phyloP scores from a whole-genome alignment of 768 basidiomycete species.

The Trametopsis cervina region DNA sequence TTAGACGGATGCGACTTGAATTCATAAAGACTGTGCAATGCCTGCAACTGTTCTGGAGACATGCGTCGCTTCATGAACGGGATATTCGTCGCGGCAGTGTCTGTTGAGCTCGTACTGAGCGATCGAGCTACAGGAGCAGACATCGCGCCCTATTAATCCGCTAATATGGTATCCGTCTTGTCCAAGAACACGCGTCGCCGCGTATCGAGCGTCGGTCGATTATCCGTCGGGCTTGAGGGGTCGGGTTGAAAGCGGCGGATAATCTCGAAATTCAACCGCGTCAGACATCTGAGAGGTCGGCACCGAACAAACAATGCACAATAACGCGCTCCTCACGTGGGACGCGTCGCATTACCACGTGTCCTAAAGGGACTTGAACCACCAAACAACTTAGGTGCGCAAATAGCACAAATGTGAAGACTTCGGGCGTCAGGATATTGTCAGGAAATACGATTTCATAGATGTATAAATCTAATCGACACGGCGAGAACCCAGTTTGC shows the following conservation, averaged over 20 bases:
- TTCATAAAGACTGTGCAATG: conserved; percentile 30
- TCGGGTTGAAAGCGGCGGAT: not conserved
- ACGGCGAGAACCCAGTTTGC: too few relatives aligned
- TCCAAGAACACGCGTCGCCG: not conserved
- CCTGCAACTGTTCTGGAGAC: conserved; percentile 26
- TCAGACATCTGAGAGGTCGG: not conserved
- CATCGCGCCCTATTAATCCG: not conserved
- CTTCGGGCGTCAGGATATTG: too few relatives aligned
- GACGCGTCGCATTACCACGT: not conserved
- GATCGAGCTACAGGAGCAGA: not conserved
- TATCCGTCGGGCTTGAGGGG: not conserved
- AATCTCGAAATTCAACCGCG: not conserved
- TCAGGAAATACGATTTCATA: too few relatives aligned
- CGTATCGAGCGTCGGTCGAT: not conserved
- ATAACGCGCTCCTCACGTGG: conserved; percentile 12
- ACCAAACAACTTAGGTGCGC: too few relatives aligned
- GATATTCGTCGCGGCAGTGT: not conserved
- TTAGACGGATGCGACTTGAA: conserved; percentile 33
- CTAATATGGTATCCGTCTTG: not conserved
- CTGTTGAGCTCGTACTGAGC: not conserved
- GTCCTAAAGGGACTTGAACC: not conserved
- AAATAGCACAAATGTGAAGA: too few relatives aligned
- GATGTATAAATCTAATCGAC: too few relatives aligned
- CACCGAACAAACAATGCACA: conserved; percentile 13
- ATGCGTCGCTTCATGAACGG: conserved; percentile 13